phyloP scores from a whole-genome alignment of 345 rosid genomes.

The Murraya koenigii region DNA sequence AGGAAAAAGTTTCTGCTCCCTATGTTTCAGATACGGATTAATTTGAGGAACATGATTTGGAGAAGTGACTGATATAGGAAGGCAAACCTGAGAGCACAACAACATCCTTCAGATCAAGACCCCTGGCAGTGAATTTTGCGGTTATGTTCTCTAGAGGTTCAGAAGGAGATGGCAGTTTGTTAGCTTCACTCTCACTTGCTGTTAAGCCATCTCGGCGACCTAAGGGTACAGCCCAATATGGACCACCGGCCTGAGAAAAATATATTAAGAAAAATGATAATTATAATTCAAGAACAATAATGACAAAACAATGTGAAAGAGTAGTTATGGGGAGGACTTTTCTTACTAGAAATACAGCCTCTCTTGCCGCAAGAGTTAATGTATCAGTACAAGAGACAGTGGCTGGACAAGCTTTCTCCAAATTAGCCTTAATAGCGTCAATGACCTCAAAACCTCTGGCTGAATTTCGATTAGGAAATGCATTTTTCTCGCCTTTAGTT shows the following conservation, averaged over 20 bases:
- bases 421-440: slow-evolving; percentile 48
- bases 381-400: slow-evolving; percentile 66
- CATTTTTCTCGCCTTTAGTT: slow-evolving; percentile 48
- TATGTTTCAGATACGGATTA: not conserved
- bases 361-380: slow-evolving; percentile 57
- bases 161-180: slow-evolving; percentile 52
- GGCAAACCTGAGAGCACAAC: slow-evolving; percentile 64
- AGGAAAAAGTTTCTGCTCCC: not conserved
- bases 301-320: not conserved
- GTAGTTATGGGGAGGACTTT: not conserved
- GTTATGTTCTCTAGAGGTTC: slow-evolving; percentile 59
- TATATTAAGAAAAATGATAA: not conserved
- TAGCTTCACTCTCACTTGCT: slow-evolving; percentile 46
- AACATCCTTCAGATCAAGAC: slow-evolving; percentile 59
- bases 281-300: not conserved
- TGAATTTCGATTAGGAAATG: slow-evolving; percentile 45
- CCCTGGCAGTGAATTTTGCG: slow-evolving; percentile 53
- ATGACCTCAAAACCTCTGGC: slow-evolving; percentile 65
- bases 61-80: not conserved
- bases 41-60: not conserved
- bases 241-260: slow-evolving; percentile 48
- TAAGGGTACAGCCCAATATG: slow-evolving; percentile 44
- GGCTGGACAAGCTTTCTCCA: slow-evolving; percentile 61
- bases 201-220: slow-evolving; percentile 62
- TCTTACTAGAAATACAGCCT: slow-evolving; percentile 49